A percentile compares a stretch with the other conserved stretches of the same genome.
Evolutionary conservation across 2,329 filamentous ascomycete species (phyloP).

Genomic region (Fusarium newnesense): DNA sequence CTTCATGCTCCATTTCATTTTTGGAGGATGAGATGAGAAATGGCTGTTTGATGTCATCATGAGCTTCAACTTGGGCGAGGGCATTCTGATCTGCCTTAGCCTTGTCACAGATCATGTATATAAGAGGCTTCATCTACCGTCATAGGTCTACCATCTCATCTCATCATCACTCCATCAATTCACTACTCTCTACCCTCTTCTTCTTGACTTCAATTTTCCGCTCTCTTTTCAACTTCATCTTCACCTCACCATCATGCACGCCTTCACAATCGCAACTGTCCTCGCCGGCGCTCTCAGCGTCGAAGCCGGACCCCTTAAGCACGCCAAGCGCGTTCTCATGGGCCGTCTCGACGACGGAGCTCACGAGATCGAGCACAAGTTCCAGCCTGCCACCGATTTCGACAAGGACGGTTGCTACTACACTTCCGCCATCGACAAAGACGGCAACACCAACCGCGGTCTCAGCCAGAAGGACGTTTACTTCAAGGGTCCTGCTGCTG

Average conservation of each 20-base stretch:
- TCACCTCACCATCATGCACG: not conserved
- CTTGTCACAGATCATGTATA: not conserved
- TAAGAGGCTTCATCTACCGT: not conserved
- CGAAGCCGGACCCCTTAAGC: slow-evolving; percentile 4
- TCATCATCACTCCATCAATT: not conserved
- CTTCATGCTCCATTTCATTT: not conserved
- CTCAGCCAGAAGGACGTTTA: slow-evolving; percentile 5
- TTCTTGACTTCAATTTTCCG: not conserved
- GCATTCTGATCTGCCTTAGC: too few species aligned
- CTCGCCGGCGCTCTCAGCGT: slow-evolving; percentile 6
- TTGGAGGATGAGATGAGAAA: not conserved
- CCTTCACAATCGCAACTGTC: not conserved
- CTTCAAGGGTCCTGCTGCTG: slow-evolving; percentile 9
- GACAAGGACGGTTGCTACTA: slow-evolving; percentile 57
- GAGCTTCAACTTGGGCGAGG: not conserved
- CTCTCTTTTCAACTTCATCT: not conserved
- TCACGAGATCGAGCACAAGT: slow-evolving; percentile 48
- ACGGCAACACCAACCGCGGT: slow-evolving; percentile 47
- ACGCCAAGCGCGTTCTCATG: slow-evolving; percentile 14
- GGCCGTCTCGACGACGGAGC: slow-evolving; percentile 39
- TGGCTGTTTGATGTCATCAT: not conserved
- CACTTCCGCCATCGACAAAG: slow-evolving; percentile 54
- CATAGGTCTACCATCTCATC: not conserved
- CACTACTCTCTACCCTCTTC: not conserved
- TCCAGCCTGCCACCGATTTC: slow-evolving; percentile 52